A percentile compares a stretch with the other conserved stretches of the same genome.
Conservation (phyloP, 2,329 filamentous ascomycete genomes). For the Cercospora sp. region DNA sequence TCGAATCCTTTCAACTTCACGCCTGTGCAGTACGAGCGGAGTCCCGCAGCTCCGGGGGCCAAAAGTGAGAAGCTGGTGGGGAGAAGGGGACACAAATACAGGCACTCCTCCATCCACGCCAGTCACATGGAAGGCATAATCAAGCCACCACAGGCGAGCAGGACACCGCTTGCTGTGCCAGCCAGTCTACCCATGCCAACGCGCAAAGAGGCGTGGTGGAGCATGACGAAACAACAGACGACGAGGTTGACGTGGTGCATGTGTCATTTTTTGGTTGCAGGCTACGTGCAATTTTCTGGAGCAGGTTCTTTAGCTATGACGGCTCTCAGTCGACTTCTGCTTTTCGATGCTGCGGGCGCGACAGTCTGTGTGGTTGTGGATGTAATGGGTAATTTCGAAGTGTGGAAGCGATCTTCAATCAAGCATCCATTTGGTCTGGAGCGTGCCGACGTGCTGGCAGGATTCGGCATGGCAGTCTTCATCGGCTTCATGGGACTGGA, state of each 20-base stretch:
- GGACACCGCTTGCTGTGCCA: slow-evolving; percentile 83
- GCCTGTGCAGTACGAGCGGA: slow-evolving; percentile 53
- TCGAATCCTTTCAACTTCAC: slow-evolving; percentile 92
- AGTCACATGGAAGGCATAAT: slow-evolving; percentile 97
- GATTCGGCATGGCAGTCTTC: slow-evolving; percentile 93
- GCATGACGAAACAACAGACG: slow-evolving; percentile 86
- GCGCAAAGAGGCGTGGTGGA: slow-evolving; percentile 79
- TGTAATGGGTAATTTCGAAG: slow-evolving; percentile 93
- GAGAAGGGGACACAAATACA: slow-evolving; percentile 93
- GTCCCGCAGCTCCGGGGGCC: slow-evolving; percentile 56
- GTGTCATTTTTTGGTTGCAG: slow-evolving; percentile 80
- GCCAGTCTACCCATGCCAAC: slow-evolving; percentile 92
- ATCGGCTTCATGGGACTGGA: slow-evolving; percentile 97
- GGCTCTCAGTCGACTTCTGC: slow-evolving; percentile 85
- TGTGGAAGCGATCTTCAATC: slow-evolving; percentile 91
- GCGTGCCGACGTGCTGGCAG: slow-evolving; percentile 87
- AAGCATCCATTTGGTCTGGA: slow-evolving; percentile 89
- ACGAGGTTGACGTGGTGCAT: slow-evolving; percentile 83
- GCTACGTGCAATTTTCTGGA: slow-evolving; percentile 81
- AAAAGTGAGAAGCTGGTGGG: slow-evolving; percentile 76
- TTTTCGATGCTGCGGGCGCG: slow-evolving; percentile 93
- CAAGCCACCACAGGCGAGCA: slow-evolving; percentile 78
- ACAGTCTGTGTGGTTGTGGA: slow-evolving; percentile 90
- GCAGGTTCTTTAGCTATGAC: slow-evolving; percentile 87
- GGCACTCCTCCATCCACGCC: slow-evolving; percentile 77